Percentiles rank a stretch among this genome's conserved stretches.
Conservation (phyloP, 2,329 filamentous ascomycete genomes). For the Trichoderma arundinaceum region DNA sequence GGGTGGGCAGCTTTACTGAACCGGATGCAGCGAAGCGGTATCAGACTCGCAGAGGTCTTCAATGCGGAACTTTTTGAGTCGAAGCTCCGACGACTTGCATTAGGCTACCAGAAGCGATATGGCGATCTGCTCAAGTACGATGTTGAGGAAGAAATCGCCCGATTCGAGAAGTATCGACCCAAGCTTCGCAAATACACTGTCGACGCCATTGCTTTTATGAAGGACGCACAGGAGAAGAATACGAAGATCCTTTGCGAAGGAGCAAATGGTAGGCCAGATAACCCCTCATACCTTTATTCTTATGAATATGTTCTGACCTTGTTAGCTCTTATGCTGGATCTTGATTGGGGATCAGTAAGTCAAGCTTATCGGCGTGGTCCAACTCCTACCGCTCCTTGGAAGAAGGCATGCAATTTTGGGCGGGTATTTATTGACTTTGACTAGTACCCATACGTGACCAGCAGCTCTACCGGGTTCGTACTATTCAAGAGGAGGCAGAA, state of each 20-base stretch:
- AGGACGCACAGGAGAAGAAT: conserved; percentile 62
- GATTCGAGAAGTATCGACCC: conserved; percentile 64
- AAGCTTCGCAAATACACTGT: conserved; percentile 66
- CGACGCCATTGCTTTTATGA: conserved; percentile 70
- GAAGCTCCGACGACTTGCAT: conserved; percentile 66
- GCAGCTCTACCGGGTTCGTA: conserved; percentile 37
- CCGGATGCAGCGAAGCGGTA: conserved; percentile 61
- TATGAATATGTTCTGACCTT: conserved; percentile 9
- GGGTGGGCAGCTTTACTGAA: conserved; percentile 32
- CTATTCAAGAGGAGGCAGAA: neutral
- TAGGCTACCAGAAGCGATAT: conserved; percentile 68
- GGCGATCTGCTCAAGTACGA: conserved; percentile 70
- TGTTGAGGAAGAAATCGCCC: conserved; percentile 69
- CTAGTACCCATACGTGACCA: conserved; percentile 40
- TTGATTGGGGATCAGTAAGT: conserved; percentile 30
- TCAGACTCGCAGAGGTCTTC: conserved; percentile 72
- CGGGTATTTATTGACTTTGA: conserved; percentile 36
- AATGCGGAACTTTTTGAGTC: conserved; percentile 68
- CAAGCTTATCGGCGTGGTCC: neutral
- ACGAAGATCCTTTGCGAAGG: conserved; percentile 71
- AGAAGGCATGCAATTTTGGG: neutral
- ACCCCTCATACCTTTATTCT: neutral
- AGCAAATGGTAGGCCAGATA: conserved; percentile 46
- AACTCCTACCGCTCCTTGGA: neutral
- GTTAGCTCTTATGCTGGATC: conserved; percentile 29